Conservation (phyloP, 202 grass and related monocot genomes). For the Bolboschoenoplectus hybrid region DNA sequence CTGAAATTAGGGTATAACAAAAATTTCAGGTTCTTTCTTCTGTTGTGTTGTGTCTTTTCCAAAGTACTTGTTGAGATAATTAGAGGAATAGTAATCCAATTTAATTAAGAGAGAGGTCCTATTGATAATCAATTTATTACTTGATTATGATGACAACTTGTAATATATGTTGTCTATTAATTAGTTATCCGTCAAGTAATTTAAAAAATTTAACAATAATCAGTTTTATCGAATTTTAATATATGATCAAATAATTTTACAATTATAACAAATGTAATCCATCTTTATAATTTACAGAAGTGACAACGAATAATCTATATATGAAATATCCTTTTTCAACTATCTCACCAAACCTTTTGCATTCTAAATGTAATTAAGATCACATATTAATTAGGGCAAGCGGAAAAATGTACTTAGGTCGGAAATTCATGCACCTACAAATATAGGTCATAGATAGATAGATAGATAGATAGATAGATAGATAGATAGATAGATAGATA, state of each 20-base stretch:
- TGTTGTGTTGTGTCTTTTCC: not conserved
- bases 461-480: not conserved
- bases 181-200: not conserved
- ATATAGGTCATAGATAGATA: conserved; percentile 3
- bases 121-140: not conserved
- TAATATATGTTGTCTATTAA: not conserved
- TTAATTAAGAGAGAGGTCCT: not conserved
- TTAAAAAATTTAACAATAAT: not conserved
- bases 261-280: not conserved
- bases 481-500: not conserved
- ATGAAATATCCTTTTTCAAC: not conserved
- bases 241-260: not conserved
- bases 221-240: not conserved
- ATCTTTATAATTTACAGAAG: not conserved
- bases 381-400: conserved; percentile 6
- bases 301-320: not conserved
- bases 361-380: conserved; percentile 11
- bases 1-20: not conserved
- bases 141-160: not conserved
- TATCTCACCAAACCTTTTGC: conserved; percentile 2
- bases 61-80: not conserved
- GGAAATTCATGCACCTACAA: conserved; percentile 16
- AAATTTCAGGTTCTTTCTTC: conserved; percentile 7
- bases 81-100: not conserved
- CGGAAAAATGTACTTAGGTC: conserved; percentile 1